Evolutionary conservation across 768 basidiomycete species (phyloP), one percentile per base, ranked within the genome.

Genomic region (Glaciozyma antarctica): DNA sequence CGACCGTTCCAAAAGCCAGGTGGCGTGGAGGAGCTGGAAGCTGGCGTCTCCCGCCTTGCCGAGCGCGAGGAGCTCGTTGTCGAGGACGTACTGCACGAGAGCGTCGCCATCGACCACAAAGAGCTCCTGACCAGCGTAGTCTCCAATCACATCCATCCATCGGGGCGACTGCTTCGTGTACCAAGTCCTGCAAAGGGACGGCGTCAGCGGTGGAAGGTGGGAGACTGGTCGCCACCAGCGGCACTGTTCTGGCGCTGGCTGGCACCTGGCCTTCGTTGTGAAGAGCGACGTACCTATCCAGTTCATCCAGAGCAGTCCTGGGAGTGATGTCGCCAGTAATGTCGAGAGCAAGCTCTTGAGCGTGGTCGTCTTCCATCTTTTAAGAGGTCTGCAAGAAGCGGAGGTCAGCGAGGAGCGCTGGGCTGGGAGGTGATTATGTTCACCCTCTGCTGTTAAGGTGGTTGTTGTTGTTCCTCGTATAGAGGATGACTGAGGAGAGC

Each of bases 71-170:
- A 86, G 74, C 19, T 80, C 80, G 70, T 87, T 83, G 38, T 85
- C 80, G 41, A 87, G 77, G 19, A 86, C 81, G 38, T 78, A 65
- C 70, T 85, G 81, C 16, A 86, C 64, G 24, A 87, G 74, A 0
- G 86, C 82, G 74, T 87, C 82, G 49, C 49, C 49, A 74, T 86
- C 85, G 63, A 87, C 77, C 48, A 86, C 71, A 71, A 87, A 87
- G 21, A 80, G 79, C 72, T 87, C 86, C 44, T 73, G 80, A 2
- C 86, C 86, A 26, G 83, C 49, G 26, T 24, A 85, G 73, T 86
- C 87, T 71, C 86, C 86, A 34, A 87, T 75, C 13, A 87, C 77
- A 73, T 87, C 86, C 85, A 87, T 86, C 83, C 81, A 82, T 63
- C 82, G 73, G 13, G 68, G 66, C 51, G 63, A 61, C 45, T 67